These are phyloP conservation scores for Phaeotremella fagi DNA, from an alignment of 768 basidiomycete genomes.

Conservation along the genomic window DNA sequence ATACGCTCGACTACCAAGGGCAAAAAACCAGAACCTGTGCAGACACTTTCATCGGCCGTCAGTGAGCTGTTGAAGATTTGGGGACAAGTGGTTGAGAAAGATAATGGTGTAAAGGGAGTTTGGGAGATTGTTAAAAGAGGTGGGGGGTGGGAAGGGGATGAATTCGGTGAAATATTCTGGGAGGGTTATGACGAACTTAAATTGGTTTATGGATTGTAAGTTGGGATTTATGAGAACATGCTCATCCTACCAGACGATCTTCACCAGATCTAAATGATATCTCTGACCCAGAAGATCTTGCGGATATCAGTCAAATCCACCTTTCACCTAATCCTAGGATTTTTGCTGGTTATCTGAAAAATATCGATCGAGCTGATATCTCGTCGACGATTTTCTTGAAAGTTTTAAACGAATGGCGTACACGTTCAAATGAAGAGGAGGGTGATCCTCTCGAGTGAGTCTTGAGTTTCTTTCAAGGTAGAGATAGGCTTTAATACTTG, in stretches of 20 bases:
- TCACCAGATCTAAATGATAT: conserved; percentile 50
- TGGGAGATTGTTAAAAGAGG: conserved; percentile 57
- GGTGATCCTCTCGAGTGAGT: conserved; percentile 45
- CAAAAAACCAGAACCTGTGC: no score
- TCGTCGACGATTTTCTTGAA: conserved; percentile 68
- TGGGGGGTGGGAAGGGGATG: conserved; percentile 36
- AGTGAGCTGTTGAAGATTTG: conserved; percentile 64
- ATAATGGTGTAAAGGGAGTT: conserved; percentile 57
- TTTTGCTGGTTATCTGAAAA: conserved; percentile 63
- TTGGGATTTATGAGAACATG: conserved; percentile 54
- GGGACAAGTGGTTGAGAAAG: conserved; percentile 61
- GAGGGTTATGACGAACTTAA: conserved; percentile 53
- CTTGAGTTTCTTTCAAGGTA: conserved; percentile 49
- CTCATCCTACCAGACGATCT: conserved; percentile 52
- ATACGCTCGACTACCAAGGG: no score
- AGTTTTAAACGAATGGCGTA: conserved; percentile 66
- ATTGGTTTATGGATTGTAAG: conserved; percentile 45
- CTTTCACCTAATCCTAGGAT: conserved; percentile 71
- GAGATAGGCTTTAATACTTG: not conserved
- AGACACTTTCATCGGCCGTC: no score
- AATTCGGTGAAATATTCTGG: conserved; percentile 57
- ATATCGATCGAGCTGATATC: conserved; percentile 64
- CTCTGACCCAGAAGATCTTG: no score
- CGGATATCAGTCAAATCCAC: conserved; percentile 59
- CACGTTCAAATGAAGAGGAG: conserved; percentile 46